These are phyloP conservation scores for Cladosporium sp. DNA, from an alignment of 2,329 filamentous ascomycete species.

Conservation along the genomic window DNA sequence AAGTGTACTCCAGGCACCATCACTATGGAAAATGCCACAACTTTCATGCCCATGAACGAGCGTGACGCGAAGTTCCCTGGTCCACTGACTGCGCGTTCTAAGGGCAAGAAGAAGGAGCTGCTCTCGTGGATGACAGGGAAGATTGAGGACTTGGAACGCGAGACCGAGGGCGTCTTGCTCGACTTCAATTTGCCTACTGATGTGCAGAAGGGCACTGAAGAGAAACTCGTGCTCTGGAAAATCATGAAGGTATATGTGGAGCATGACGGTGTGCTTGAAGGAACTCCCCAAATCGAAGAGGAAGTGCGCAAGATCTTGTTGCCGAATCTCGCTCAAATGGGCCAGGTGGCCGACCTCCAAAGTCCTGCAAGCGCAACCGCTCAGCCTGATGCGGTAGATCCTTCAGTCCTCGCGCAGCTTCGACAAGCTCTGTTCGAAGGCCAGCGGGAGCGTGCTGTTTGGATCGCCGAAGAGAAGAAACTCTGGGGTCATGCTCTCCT, in stretches of 20 bases:
- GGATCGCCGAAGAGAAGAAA: constrained; percentile 86
- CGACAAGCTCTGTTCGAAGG: constrained; percentile 71
- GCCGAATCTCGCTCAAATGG: constrained; percentile 46
- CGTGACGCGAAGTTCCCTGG: constrained; percentile 80
- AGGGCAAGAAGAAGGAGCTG: constrained; percentile 94
- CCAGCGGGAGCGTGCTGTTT: constrained; percentile 85
- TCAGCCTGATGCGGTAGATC: constrained; percentile 63
- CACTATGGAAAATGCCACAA: constrained; percentile 70
- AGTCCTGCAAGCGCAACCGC: constrained; percentile 27
- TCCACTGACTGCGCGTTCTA: constrained; percentile 80
- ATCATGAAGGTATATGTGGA: constrained; percentile 78
- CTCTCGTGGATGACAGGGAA: constrained; percentile 73
- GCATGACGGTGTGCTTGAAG: constrained; percentile 77
- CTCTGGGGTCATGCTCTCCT: constrained; percentile 97
- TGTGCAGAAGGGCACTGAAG: constrained; percentile 67
- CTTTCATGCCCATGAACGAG: constrained; percentile 67
- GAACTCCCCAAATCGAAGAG: constrained; percentile 65
- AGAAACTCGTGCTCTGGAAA: constrained; percentile 84
- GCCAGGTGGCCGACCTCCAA: constrained; percentile 34
- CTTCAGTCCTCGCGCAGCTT: constrained; percentile 65
- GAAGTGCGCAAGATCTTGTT: constrained; percentile 72
- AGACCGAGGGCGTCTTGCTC: constrained; percentile 42
- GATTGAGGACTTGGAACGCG: constrained; percentile 67
- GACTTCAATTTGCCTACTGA: constrained; percentile 51
- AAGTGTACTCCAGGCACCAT: constrained; percentile 79